Evolutionary conservation across 2,329 filamentous ascomycete genomes (phyloP).

Genomic region (Pseudogymnoascus sp.): DNA sequence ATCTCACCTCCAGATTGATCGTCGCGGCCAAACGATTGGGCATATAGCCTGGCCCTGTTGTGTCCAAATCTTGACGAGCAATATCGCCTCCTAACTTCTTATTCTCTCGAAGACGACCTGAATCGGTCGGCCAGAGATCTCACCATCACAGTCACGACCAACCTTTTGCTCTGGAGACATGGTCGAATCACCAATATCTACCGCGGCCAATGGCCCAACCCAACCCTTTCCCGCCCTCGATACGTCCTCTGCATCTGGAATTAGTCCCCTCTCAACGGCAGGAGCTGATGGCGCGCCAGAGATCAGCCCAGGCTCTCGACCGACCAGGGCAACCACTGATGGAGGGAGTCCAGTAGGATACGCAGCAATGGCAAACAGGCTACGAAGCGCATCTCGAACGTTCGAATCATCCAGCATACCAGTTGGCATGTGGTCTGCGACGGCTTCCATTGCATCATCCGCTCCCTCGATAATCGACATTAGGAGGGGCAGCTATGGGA

Average conservation of each 20-base stretch:
- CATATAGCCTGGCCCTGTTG: not conserved
- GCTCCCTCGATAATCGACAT: conserved; percentile 26
- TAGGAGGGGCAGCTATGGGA: conserved; percentile 24
- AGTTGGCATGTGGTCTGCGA: conserved; percentile 40
- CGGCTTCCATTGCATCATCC: conserved; percentile 34
- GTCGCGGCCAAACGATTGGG: not conserved
- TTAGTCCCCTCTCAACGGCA: not conserved
- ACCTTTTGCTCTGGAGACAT: not conserved
- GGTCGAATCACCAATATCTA: not conserved
- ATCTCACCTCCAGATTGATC: not conserved
- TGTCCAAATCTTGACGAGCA: not conserved
- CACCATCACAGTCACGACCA: not conserved
- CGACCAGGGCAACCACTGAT: not conserved
- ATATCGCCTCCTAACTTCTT: not conserved
- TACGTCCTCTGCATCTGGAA: not conserved
- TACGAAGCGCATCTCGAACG: conserved; percentile 25
- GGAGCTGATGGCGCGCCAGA: not conserved
- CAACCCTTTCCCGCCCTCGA: not conserved
- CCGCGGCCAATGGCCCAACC: not conserved
- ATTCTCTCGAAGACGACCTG: not conserved
- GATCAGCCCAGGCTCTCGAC: not conserved
- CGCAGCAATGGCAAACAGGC: not conserved
- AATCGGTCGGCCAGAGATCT: not conserved
- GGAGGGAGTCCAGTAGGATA: not conserved
- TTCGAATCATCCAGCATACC: conserved; percentile 42